Evolutionary conservation across 2,329 filamentous ascomycete genomes (phyloP).

Genomic region (Verticillium klebahnii): DNA sequence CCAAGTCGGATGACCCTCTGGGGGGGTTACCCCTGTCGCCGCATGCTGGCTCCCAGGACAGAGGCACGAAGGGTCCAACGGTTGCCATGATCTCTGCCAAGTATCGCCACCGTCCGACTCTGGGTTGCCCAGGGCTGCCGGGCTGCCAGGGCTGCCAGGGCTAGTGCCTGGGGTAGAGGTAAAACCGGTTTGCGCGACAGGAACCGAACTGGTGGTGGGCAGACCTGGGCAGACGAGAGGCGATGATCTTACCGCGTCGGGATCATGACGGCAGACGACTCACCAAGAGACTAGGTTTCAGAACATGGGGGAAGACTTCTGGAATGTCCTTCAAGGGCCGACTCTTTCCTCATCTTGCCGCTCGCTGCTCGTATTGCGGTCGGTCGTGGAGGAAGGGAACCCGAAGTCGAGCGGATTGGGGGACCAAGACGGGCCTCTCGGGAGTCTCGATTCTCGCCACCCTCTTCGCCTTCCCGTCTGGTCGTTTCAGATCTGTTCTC

Average conservation of each 20-base stretch:
- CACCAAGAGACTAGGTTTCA: not conserved
- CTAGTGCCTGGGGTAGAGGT: not conserved
- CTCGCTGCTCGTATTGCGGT: not conserved
- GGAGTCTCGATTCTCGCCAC: too few species aligned
- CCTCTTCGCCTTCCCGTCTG: too few species aligned
- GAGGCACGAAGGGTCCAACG: conserved; percentile 1
- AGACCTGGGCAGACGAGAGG: not conserved
- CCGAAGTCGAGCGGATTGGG: too few species aligned
- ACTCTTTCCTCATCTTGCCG: not conserved
- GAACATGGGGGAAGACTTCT: not conserved
- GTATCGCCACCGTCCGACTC: conserved; percentile 7
- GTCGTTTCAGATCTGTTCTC: not conserved
- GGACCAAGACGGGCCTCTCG: too few species aligned
- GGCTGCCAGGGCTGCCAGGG: not conserved
- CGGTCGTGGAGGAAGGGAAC: too few species aligned
- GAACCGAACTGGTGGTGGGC: conserved; percentile 2
- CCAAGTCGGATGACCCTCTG: not conserved
- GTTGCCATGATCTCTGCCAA: conserved; percentile 11
- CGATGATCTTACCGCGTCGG: not conserved
- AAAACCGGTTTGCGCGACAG: conserved; percentile 13
- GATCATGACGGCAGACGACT: not conserved
- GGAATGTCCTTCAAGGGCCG: not conserved
- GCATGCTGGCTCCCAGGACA: not conserved
- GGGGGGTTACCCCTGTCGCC: not conserved
- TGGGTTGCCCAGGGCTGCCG: not conserved